Evolutionary conservation across 441 rosid genomes (phyloP).

Genomic region (Populus hybrid): DNA sequence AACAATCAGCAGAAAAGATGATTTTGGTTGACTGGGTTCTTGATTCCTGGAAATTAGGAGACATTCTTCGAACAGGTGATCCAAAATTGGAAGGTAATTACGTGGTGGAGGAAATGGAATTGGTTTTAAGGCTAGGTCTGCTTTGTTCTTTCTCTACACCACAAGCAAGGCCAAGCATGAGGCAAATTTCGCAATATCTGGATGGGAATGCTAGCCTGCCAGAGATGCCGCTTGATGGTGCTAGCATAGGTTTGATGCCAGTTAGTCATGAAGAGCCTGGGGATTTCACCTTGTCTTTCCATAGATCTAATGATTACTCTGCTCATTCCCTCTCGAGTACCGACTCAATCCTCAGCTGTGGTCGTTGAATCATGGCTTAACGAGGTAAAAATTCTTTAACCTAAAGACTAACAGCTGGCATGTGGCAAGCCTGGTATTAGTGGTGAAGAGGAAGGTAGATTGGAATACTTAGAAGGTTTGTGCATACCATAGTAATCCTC

Average conservation of each 20-base stretch:
- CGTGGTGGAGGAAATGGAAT: constrained; percentile 44
- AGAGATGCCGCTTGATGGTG: constrained; percentile 20
- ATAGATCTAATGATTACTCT: background rate
- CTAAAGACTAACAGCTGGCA: too few relatives aligned
- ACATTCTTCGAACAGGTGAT: constrained; percentile 38
- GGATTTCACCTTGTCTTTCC: background rate
- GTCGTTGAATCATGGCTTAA: constrained; percentile 11
- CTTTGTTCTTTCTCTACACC: constrained; percentile 41
- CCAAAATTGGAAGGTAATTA: constrained; percentile 38
- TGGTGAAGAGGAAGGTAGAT: too few relatives aligned
- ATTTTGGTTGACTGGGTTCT: constrained; percentile 47
- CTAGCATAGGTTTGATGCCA: constrained; percentile 21
- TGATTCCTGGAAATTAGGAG: constrained; percentile 40
- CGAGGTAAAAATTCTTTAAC: too few relatives aligned
- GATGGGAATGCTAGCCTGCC: constrained; percentile 39
- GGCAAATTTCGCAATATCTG: constrained; percentile 41
- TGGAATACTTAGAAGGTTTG: too few relatives aligned
- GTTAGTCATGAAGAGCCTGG: background rate
- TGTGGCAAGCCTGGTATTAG: too few relatives aligned
- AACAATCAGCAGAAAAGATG: constrained; percentile 20
- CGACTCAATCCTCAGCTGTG: constrained; percentile 15
- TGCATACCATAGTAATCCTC: too few relatives aligned
- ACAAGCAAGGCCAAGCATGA: constrained; percentile 45
- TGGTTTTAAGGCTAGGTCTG: constrained; percentile 54
- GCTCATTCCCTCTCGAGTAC: constrained; percentile 10